Evolutionary conservation across 2,329 filamentous ascomycete genomes (phyloP), one percentile per base, ranked within the genome.

Genomic region (Microascus cirrosus): DNA sequence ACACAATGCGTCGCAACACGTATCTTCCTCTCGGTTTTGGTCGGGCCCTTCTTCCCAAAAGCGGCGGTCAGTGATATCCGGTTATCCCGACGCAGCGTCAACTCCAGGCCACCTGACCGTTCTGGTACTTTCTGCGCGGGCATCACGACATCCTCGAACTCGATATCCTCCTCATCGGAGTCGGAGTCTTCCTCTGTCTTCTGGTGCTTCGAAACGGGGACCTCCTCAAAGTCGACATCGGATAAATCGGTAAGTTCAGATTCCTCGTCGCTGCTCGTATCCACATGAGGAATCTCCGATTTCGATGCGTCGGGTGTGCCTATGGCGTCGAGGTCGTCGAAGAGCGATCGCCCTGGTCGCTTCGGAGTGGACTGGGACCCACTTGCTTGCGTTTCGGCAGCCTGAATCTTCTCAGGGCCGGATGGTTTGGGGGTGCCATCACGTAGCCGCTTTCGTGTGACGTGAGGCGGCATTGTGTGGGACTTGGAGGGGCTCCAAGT

Each of bases 1-100:
- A 96, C 79, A 64, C 89, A 89, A 70, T 99, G 94, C 0, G 90
- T 91, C 3, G 85, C 79, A 36, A 85, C 81, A 28, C 94, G 82
- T 58, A 93, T 87, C 60, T 84, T 81, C 56, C 90, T 83, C 67
- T 96, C 90, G 32, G 87, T 83, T 71, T 96, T 96, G 2, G 89
- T 87, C 0, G 89, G 88, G 0, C 90, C 92, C 67, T 93, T 96
- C 71, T 90, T 96, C 20, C 83, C 82, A 52, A 82, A 75, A 0
- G 81, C 74, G 62, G 85, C 85, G 11, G 78, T 78, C 32, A 87
- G 69, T 0, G 82, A 81, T n/a, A 86, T 78, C 24, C 79, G 73
- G 10, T 78, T 76, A 59, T 83, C 81, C 62, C 76, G 77, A 39
- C 76, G 77, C 34, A 95, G 73, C 0, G 87, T 93, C 64, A 95